Evolutionary conservation across 2,329 filamentous ascomycete species (phyloP), one percentile per base, ranked within the genome.

Genomic region (Thermothelomyces thermophilus): DNA sequence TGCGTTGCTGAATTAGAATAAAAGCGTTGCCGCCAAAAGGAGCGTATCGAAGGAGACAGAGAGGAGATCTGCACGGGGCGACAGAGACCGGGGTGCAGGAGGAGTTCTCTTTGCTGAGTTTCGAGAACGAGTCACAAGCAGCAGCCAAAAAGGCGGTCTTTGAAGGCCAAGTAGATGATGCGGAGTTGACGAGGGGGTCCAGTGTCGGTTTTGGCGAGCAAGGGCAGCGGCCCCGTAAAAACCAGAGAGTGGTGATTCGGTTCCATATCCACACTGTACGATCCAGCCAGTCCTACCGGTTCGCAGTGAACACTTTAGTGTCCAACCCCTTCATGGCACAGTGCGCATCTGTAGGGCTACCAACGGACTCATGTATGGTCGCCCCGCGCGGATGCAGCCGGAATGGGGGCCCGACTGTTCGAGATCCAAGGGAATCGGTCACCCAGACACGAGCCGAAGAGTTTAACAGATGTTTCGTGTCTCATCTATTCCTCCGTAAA

Each of bases 41-140:
- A 58, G 50, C 17, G 57, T 56, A 53, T 44, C 28, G 57, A 59
- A 58, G 33, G 35, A 43, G 50, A 57, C 22, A 11, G 24, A 11
- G 24, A 46, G 13, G n/a, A 17, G 8, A 33, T 39, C 24, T 37
- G 33, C 40, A 41, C 30, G 24, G 20, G 35, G 13, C 10, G 39
- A 52, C 40, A 50, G 42, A 44, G 36, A 35, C 31, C 17, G 28
- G n/a, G 37, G 14, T 42, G 30, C 30, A 36, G 33, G 42, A 28
- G 3, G 22, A 17, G 22, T 13, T 47, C 35, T 45, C 28, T 11
- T 9, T 45, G 35, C 16, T 13, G n/a, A n/a, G 22, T 17, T 34
- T 47, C 35, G 46, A 49, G 41, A 36, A 37, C n/a, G n/a, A 48
- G 31, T 43, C 36, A 44, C 48, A 34, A 33, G 44, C 31, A 48